Evolutionary conservation across 495 filamentous ascomycete species (phyloP).

Genomic region (Glutinoglossum americanum): DNA sequence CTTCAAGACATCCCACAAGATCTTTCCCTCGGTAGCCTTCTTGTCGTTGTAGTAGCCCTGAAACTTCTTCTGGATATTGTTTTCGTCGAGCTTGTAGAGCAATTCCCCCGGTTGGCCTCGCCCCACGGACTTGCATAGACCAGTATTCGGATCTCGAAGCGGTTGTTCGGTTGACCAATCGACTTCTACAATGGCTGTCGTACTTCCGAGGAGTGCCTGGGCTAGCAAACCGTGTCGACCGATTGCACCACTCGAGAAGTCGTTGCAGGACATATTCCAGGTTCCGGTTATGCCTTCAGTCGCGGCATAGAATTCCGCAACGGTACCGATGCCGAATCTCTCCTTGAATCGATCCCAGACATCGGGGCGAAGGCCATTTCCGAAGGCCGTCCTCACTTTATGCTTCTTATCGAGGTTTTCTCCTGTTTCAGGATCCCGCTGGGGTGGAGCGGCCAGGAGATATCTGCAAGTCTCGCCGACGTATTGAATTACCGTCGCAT

Average conservation of each 20-base stretch:
- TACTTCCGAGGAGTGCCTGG: slow-evolving; percentile 26
- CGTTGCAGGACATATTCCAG: slow-evolving; percentile 60
- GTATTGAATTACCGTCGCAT: slow-evolving; percentile 77
- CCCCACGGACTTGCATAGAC: slow-evolving; percentile 40
- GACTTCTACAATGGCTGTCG: slow-evolving; percentile 41
- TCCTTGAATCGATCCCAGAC: slow-evolving; percentile 77
- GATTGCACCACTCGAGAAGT: slow-evolving; percentile 58
- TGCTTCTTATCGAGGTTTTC: slow-evolving; percentile 60
- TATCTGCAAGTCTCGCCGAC: slow-evolving; percentile 92
- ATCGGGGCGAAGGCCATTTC: slow-evolving; percentile 83
- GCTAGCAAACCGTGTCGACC: slow-evolving; percentile 51
- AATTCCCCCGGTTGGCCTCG: slow-evolving; percentile 59
- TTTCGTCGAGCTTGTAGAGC: slow-evolving; percentile 46
- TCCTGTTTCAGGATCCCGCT: slow-evolving; percentile 38
- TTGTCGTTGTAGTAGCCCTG: slow-evolving; percentile 75
- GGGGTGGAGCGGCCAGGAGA: slow-evolving; percentile 49
- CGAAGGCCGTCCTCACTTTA: slow-evolving; percentile 59
- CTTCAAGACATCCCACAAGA: slow-evolving; percentile 52
- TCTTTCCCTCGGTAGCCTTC: slow-evolving; percentile 53
- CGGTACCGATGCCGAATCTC: slow-evolving; percentile 60
- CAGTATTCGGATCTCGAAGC: slow-evolving; percentile 45
- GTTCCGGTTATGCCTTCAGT: slow-evolving; percentile 57
- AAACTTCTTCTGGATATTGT: slow-evolving; percentile 41
- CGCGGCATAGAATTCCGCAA: slow-evolving; percentile 78
- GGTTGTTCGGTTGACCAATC: slow-evolving; percentile 54